phyloP scores from a whole-genome alignment of 1,284 basidiomycete species.

The Microbotryomycetes sp. region DNA sequence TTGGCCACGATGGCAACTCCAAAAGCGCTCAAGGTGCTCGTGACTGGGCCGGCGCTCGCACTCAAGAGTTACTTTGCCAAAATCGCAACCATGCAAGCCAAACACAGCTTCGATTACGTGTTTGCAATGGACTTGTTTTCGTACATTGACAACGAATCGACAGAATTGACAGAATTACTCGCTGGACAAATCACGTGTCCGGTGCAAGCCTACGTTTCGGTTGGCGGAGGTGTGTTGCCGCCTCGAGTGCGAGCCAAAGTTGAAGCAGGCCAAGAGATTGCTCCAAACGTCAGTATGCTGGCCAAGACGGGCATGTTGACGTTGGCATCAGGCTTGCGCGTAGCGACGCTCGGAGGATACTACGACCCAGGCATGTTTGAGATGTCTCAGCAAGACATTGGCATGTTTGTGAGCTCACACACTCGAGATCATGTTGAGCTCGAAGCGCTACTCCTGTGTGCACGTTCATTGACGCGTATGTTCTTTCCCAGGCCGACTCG shows the following conservation, averaged over 20 bases:
- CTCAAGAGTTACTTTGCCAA: slow-evolving; percentile 70
- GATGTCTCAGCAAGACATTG: slow-evolving; percentile 19
- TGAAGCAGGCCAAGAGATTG: slow-evolving; percentile 64
- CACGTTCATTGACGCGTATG: too few species aligned
- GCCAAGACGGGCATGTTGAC: slow-evolving; percentile 76
- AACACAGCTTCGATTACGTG: slow-evolving; percentile 87
- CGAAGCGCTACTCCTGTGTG: too few species aligned
- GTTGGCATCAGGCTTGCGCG: slow-evolving; percentile 73
- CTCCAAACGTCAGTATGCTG: slow-evolving; percentile 72
- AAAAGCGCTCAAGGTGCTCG: slow-evolving; percentile 46
- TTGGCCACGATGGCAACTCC: not conserved
- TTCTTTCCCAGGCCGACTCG: not conserved
- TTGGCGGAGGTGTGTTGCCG: slow-evolving; percentile 70
- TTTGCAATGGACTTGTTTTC: slow-evolving; percentile 86
- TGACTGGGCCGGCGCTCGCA: slow-evolving; percentile 73
- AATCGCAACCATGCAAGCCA: slow-evolving; percentile 76
- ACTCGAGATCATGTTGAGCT: too few species aligned
- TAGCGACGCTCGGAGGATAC: slow-evolving; percentile 74
- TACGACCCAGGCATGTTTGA: slow-evolving; percentile 58
- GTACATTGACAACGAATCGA: slow-evolving; percentile 45
- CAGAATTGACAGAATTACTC: slow-evolving; percentile 57
- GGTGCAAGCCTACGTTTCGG: slow-evolving; percentile 85
- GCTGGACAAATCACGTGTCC: slow-evolving; percentile 68
- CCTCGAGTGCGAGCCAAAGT: slow-evolving; percentile 64
- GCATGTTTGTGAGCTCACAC: not conserved